Evolutionary conservation across 768 basidiomycete genomes (phyloP), one percentile per base, ranked within the genome.

Genomic region (Galerina sulciceps): DNA sequence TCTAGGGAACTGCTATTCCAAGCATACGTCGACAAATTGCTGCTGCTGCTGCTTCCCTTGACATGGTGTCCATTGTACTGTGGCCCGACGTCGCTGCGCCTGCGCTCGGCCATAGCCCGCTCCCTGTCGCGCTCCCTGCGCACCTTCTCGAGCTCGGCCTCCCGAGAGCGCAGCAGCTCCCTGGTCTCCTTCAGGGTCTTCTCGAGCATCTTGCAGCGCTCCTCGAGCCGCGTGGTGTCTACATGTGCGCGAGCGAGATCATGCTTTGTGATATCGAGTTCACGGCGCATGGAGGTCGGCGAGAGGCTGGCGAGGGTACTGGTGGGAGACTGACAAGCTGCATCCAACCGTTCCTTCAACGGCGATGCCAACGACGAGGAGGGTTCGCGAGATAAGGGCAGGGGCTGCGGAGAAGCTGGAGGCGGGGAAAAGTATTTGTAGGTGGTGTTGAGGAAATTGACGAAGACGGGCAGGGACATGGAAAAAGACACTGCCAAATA

Each of bases 181-280:
- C 83, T 79, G 47, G 87, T 84, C 63, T 90, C 89, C 65, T 79
- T 83, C 57, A 91, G 73, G 15, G 85, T 79, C 64, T 76, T 81
- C 65, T 91, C 89, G 48, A 91, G 77, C 67, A 79, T 70, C 69
- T 77, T 82, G 72, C 83, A 88, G 14, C 84, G 80, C 61, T 90
- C 90, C 53, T 87, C 81, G 35, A 87, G 73, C 46, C 81, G 83
- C 26, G 79, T 71, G 18, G 84, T 76, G 49, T 89, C 85, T 55
- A 76, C 72, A 60, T 81, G 81, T 11, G 84, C 78, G 58, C 80
- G 81, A 49, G 81, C 76, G 36, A 87, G 79, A 56, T 87, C 84
- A 59, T 79, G 74, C 69, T 82, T 85, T 47, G 81, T 76, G 55
- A 75, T 70, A 69, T 86, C 86, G 58, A 85, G 75, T 67, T 87